These are phyloP conservation scores for Singerocomus rubriflavus DNA, from an alignment of 1,284 basidiomycete species.

Conservation along the genomic window DNA sequence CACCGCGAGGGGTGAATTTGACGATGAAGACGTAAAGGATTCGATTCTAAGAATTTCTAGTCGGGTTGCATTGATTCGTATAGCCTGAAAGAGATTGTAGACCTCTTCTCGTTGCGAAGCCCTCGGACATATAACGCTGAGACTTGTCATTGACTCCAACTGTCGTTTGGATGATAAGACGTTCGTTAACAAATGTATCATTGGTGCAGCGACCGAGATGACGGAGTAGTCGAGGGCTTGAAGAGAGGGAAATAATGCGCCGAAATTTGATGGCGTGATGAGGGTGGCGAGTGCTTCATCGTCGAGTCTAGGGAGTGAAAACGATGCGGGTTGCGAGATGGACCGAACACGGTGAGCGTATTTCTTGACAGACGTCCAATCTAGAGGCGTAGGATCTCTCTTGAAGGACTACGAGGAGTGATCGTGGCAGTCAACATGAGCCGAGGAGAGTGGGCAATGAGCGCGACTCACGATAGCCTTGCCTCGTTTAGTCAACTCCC, in stretches of 20 bases:
- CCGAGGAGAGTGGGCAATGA: neutral
- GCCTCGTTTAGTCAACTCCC: slow-evolving; percentile 19
- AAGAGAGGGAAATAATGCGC: slow-evolving; percentile 27
- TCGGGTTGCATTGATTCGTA: slow-evolving; percentile 19
- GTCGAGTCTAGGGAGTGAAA: slow-evolving; percentile 23
- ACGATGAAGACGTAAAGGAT: slow-evolving; percentile 21
- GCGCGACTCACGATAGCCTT: slow-evolving; percentile 25
- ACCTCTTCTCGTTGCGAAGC: too few species aligned
- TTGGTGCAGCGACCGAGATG: slow-evolving; percentile 20
- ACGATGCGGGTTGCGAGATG: slow-evolving; percentile 25
- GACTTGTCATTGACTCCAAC: too few species aligned
- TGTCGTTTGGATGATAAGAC: slow-evolving; percentile 9
- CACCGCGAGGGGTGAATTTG: slow-evolving; percentile 14
- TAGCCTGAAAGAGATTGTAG: slow-evolving; percentile 20
- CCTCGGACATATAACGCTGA: too few species aligned
- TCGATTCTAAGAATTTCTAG: slow-evolving; percentile 23
- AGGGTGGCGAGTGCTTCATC: slow-evolving; percentile 21
- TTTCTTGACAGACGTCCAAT: slow-evolving; percentile 23
- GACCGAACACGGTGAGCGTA: slow-evolving; percentile 28
- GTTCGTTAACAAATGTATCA: slow-evolving; percentile 14
- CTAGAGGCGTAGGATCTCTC: slow-evolving; percentile 17
- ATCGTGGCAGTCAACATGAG: slow-evolving; percentile 1
- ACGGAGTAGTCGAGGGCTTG: slow-evolving; percentile 27
- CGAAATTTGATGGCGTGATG: slow-evolving; percentile 22
- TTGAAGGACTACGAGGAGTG: slow-evolving; percentile 19